Conservation (phyloP, 2,329 filamentous ascomycete genomes). For the Trichophyton benhamiae region DNA sequence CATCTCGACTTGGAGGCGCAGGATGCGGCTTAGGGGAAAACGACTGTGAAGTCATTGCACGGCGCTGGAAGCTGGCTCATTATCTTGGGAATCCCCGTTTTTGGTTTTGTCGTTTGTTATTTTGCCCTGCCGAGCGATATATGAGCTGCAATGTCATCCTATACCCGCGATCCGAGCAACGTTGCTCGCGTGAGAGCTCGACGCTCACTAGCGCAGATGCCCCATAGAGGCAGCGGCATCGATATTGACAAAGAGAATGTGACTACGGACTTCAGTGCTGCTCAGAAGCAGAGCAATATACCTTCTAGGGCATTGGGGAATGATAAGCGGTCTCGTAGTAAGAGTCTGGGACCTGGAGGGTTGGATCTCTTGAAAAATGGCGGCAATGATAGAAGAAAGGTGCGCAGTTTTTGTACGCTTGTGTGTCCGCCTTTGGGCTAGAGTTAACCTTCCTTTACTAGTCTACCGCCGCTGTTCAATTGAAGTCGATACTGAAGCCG, state of each 20-base stretch:
- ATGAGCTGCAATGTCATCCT: constrained; percentile 4
- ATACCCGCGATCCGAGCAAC: constrained; percentile 7
- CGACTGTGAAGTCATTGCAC: not conserved
- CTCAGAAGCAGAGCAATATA: constrained; percentile 15
- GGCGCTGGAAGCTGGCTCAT: not conserved
- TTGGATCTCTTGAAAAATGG: constrained; percentile 67
- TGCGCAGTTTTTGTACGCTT: constrained; percentile 31
- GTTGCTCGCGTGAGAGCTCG: constrained; percentile 36
- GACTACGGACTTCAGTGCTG: constrained; percentile 51
- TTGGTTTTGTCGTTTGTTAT: not conserved
- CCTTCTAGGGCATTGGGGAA: constrained; percentile 23
- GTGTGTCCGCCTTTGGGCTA: not conserved
- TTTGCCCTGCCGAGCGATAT: not conserved
- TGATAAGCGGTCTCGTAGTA: constrained; percentile 67
- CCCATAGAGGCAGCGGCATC: constrained; percentile 36
- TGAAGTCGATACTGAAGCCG: constrained; percentile 69
- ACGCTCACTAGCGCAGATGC: constrained; percentile 58
- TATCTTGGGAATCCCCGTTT: not conserved
- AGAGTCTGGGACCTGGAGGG: constrained; percentile 88
- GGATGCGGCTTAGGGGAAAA: not conserved
- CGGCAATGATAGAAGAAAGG: constrained; percentile 67
- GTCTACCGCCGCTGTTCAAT: constrained; percentile 29
- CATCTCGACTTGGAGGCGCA: not conserved
- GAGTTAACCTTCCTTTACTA: constrained; percentile 17
- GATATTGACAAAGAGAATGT: constrained; percentile 64